phyloP scores from a whole-genome alignment of 2,329 filamentous ascomycete species.

The Microcyclosporella mali region DNA sequence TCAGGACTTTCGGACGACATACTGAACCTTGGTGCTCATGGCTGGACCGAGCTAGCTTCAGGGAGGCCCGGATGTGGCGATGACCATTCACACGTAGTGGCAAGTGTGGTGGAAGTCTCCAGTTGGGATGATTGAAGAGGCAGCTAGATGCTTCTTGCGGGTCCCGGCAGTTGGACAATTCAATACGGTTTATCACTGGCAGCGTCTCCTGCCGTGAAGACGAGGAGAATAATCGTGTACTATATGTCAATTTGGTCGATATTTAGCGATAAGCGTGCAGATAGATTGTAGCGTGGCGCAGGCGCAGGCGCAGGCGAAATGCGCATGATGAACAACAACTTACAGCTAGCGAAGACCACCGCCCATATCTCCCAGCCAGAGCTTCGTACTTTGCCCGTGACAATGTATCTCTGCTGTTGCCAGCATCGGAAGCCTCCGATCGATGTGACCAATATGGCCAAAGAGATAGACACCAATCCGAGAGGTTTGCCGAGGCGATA shows the following conservation, averaged over 20 bases:
- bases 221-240: neutral
- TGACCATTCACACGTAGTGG: no score
- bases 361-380: neutral
- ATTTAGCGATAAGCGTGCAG: neutral
- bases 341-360: neutral
- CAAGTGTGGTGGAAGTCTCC: no score
- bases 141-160: neutral
- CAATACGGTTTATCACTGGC: neutral
- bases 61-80: no score
- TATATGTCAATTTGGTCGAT: neutral
- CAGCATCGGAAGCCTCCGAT: constrained; percentile 1
- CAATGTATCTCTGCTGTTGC: constrained; percentile 1
- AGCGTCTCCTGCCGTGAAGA: neutral
- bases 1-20: no score
- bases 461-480: neutral
- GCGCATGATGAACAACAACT: no score
- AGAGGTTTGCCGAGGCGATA: neutral
- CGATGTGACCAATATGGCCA: neutral
- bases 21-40: no score
- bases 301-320: no score
- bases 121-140: no score
- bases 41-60: no score
- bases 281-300: no score
- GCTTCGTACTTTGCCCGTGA: neutral
- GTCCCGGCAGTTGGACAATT: no score